Conservation (phyloP, 345 rosid genomes). For the Gossypium australe region DNA sequence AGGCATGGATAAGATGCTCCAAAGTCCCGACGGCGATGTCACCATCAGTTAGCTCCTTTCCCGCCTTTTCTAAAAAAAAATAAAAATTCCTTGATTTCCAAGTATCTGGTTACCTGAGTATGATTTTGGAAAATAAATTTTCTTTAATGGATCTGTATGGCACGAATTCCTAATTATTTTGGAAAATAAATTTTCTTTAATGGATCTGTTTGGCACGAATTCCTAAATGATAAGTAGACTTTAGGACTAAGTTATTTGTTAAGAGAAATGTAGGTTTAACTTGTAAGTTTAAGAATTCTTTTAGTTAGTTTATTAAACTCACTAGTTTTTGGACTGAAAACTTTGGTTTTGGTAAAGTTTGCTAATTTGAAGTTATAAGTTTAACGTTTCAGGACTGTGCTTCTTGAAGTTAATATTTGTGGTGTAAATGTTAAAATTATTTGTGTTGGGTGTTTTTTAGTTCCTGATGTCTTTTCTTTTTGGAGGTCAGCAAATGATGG, state of each 20-base stretch:
- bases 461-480: neutral
- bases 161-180: neutral
- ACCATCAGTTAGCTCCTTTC: slow-evolving; percentile 53
- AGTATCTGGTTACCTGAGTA: neutral
- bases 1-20: slow-evolving; percentile 99
- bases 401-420: neutral
- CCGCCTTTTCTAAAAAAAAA: neutral
- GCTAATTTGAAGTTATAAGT: neutral
- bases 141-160: neutral
- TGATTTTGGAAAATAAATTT: neutral
- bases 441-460: neutral
- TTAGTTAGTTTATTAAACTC: neutral
- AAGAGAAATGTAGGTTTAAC: neutral
- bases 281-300: neutral
- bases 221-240: neutral
- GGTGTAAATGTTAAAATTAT: neutral
- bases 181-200: neutral
- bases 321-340: neutral
- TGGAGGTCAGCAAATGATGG: slow-evolving; percentile 75
- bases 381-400: neutral
- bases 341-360: neutral
- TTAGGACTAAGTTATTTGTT: neutral
- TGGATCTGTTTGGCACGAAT: neutral
- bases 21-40: slow-evolving; percentile 95
- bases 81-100: neutral